Conservation (phyloP, 495 filamentous ascomycete species). For the Neurospora sp. region DNA sequence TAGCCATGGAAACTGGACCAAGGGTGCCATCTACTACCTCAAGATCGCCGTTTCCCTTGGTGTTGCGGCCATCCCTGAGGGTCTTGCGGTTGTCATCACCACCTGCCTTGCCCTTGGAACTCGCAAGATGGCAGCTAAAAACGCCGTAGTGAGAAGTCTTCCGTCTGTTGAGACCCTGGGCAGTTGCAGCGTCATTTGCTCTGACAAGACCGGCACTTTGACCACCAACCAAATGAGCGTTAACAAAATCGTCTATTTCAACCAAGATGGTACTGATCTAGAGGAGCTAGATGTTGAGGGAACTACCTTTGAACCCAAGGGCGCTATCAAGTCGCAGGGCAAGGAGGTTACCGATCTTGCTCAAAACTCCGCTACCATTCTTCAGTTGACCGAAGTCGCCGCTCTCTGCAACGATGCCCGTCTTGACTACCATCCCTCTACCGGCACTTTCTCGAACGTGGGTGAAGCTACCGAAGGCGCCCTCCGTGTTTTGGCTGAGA, state of each 20-base stretch:
- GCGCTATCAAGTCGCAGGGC: slow-evolving; percentile 57
- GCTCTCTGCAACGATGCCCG: slow-evolving; percentile 85
- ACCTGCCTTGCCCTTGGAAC: slow-evolving; percentile 93
- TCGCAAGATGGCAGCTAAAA: slow-evolving; percentile 96
- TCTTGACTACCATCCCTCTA: slow-evolving; percentile 71
- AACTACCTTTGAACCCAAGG: slow-evolving; percentile 83
- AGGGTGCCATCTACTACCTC: slow-evolving; percentile 98
- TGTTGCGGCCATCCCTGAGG: slow-evolving; percentile 96
- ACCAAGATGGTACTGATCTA: slow-evolving; percentile 57
- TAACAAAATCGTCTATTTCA: slow-evolving; percentile 79
- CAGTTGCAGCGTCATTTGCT: slow-evolving; percentile 99
- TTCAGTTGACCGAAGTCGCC: slow-evolving; percentile 74
- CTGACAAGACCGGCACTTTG: slow-evolving; percentile 98
- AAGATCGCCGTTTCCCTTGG: slow-evolving; percentile 99
- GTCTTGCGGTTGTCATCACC: slow-evolving; percentile 93
- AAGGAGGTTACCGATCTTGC: slow-evolving; percentile 58
- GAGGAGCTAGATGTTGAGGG: slow-evolving; percentile 90
- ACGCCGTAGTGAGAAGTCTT: slow-evolving; percentile 89
- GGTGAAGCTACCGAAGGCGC: slow-evolving; percentile 97
- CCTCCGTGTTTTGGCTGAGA: slow-evolving; percentile 82
- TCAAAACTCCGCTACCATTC: slow-evolving; percentile 65
- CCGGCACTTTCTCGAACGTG: slow-evolving; percentile 65
- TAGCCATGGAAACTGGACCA: slow-evolving; percentile 86
- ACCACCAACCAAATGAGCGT: slow-evolving; percentile 99
- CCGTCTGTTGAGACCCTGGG: slow-evolving; percentile 96